Base-by-base conservation (phyloP, 208 protist species). In the Crithidia fasciculata region DNA sequence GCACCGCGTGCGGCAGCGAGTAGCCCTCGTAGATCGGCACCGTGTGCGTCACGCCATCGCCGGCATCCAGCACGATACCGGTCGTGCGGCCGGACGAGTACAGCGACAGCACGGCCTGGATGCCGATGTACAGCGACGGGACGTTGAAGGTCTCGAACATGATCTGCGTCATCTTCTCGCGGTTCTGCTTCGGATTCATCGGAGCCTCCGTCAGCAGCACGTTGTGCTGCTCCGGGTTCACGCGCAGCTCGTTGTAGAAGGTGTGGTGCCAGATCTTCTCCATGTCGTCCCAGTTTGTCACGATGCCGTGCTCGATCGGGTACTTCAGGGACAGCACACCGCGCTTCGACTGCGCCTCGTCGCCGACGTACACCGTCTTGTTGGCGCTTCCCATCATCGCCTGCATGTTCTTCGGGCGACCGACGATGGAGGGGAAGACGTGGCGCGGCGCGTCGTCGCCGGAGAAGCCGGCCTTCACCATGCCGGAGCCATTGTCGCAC, bases 231-330 rank as follows among this genome's bases (percentile, higher is more conserved):
- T 99, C 96, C n/a, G 98, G 97, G 59, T 90, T 96, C 16, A 99
- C 95, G 57, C 97, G 93, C 37, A 99, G 90, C 85, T 99, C 97
- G 78, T 99, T 99, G 87, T 99, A 99, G 83, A 99, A 99, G 67
- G 97, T 99, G 80, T 99, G 98, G 77, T 99, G 93, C 98, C 98
- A 99, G 64, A 98, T 96, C 81, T 98, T 98, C 86, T 99, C 97
- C 95, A 99, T 99, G 81, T 99, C 97, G 69, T 99, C 98, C 98
- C 98, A 99, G 87, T 99, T 99, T 71, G 95, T 98, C 19, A 99
- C 95, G 67, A 99, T 98, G 52, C 97, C 96, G 72, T 98, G 94
- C 80, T 97, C 94, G 61, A 99, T 98, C 53, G 97, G 96, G 78
- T 99, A 98, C 77, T 97, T 94, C 37, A 98, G 82, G 13, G 88